Percentiles rank a stretch among this genome's conserved stretches.
Evolutionary conservation across 2,329 filamentous ascomycete species (phyloP).

Genomic region (Fusarium sp.): DNA sequence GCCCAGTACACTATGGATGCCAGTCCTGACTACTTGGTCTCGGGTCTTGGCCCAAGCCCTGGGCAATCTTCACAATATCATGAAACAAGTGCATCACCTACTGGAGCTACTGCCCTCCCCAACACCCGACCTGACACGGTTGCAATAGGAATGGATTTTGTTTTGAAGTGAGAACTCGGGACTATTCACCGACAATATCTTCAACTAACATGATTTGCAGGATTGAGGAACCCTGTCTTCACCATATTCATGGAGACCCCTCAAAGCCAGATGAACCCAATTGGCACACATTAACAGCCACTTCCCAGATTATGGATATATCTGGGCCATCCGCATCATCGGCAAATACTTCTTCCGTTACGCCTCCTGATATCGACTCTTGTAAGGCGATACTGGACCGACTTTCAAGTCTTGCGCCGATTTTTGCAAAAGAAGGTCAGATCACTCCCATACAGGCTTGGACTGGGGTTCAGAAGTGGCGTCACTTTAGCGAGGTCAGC

Average conservation of each 20-base stretch:
- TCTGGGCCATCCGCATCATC: constrained; percentile 7
- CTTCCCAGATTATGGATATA: constrained; percentile 21
- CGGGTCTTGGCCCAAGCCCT: background rate
- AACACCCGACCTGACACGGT: background rate
- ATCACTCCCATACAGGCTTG: constrained; percentile 33
- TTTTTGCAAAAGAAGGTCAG: constrained; percentile 21
- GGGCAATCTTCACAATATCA: background rate
- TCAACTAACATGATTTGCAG: background rate
- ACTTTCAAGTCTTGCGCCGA: constrained; percentile 18
- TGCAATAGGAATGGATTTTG: constrained; percentile 54
- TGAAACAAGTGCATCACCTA: constrained; percentile 17
- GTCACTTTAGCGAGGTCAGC: constrained; percentile 13
- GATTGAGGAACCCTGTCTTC: constrained; percentile 31
- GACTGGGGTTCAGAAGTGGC: constrained; percentile 22
- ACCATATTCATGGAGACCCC: constrained; percentile 25
- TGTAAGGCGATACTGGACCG: constrained; percentile 18
- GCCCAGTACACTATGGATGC: background rate
- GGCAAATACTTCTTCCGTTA: constrained; percentile 1
- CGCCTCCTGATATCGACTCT: background rate
- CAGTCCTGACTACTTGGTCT: background rate
- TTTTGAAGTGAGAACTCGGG: constrained; percentile 43
- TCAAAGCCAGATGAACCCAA: constrained; percentile 21
- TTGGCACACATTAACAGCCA: constrained; percentile 22
- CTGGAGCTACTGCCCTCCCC: background rate
- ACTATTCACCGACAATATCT: constrained; percentile 2